Evolutionary conservation across 805 yeast genomes (phyloP), one percentile per base, ranked within the genome.

Genomic region (Cyberlindnera mrakii): DNA sequence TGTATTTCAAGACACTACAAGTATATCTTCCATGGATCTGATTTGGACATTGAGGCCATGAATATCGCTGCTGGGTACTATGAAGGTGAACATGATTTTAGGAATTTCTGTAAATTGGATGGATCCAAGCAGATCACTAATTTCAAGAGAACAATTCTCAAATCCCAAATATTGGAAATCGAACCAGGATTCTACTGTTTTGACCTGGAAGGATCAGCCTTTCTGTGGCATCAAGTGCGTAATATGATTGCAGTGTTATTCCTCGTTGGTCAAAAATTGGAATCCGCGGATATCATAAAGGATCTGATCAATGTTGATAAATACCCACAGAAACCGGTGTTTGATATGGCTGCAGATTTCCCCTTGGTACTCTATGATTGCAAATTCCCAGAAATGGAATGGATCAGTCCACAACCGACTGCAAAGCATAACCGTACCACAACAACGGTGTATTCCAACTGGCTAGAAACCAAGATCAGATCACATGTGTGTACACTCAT

Each of bases 181-280:
- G 44, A 45, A 6, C 63, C 69, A 29, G 77, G 74, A 5, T 70
- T 76, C 42, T 85, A 71, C 55, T 82, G 80, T 44, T 79, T 91
- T 60, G 89, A 88, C 58, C 66, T 93, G 41, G 71, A 75, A 48
- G 99, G 99, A 0, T 70, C 85, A 1, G 99, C 98, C 8, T 93
- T 93, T 53, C 65, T 93, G 43, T 93, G 98, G 98, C 98, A 93
- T 60, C 99, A 93, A 63, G 99, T 93, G 16, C 75, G 99, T 45
- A 89, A 96, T 52, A 93, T 93, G 93, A 77, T 89, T 67, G 96
- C 96, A 0, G 69, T 85, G 10, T 60, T 93, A 43, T 77, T 93
- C 42, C 63, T 84, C 19, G 80, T 89, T 7, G 99, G 96, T 0
- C 96, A 89, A 61, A 68, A 69, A 14, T 70, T 76, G 17, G 99